A percentile compares a stretch with the other conserved stretches of the same genome.
Evolutionary conservation across 1,284 basidiomycete genomes (phyloP).

Genomic region (Cryptococcus hybrid): DNA sequence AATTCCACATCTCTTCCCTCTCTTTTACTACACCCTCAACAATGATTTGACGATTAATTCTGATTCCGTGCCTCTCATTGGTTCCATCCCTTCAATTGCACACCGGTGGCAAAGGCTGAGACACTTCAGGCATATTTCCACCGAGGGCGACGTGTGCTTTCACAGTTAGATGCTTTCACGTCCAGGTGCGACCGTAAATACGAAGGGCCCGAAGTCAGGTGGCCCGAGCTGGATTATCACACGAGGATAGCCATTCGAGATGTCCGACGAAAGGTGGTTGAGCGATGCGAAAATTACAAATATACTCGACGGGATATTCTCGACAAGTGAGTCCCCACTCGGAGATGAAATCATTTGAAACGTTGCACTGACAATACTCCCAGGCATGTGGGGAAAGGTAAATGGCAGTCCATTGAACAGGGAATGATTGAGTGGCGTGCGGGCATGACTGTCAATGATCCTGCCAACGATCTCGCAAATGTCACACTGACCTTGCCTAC

Average conservation of each 20-base stretch:
- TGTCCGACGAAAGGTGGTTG: slow-evolving; percentile 48
- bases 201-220: slow-evolving; percentile 32
- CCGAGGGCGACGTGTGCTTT: slow-evolving; percentile 38
- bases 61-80: slow-evolving; percentile 44
- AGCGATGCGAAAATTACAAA: slow-evolving; percentile 51
- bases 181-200: slow-evolving; percentile 43
- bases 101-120: slow-evolving; percentile 38
- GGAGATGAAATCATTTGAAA: not conserved
- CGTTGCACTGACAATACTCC: not conserved
- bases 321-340: slow-evolving; percentile 43
- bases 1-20: slow-evolving; percentile 36
- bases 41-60: slow-evolving; percentile 46
- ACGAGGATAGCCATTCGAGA: slow-evolving; percentile 43
- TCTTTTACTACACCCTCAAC: slow-evolving; percentile 48
- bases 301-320: slow-evolving; percentile 49
- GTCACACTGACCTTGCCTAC: slow-evolving; percentile 38
- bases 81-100: slow-evolving; percentile 41
- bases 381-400: slow-evolving; percentile 40
- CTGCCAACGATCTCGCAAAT: slow-evolving; percentile 39
- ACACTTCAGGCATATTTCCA: slow-evolving; percentile 40
- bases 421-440: slow-evolving; percentile 41
- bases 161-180: slow-evolving; percentile 46
- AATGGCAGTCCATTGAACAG: slow-evolving; percentile 44
- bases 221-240: slow-evolving; percentile 39
- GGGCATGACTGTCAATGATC: slow-evolving; percentile 33